These are phyloP conservation scores for Fonsecaea pedrosoi DNA, from an alignment of 2,329 filamentous ascomycete species.

Conservation along the genomic window DNA sequence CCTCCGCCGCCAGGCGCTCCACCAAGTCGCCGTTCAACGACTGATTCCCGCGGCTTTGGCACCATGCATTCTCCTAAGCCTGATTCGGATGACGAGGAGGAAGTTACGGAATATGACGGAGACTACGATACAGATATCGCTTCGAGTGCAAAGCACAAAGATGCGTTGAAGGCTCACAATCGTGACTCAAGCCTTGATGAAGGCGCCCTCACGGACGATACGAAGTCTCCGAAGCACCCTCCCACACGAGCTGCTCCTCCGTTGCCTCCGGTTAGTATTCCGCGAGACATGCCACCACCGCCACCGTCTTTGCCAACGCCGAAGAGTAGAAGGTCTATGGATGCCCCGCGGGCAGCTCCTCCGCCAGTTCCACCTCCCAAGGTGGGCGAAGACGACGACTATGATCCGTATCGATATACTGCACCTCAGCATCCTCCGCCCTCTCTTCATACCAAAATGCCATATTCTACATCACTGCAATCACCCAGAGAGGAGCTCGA, in stretches of 20 bases:
- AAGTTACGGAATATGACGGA: slow-evolving; percentile 92
- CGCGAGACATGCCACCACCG: slow-evolving; percentile 66
- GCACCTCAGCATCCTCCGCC: slow-evolving; percentile 45
- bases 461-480: slow-evolving; percentile 39
- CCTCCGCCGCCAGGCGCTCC: slow-evolving; percentile 61
- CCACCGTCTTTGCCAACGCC: slow-evolving; percentile 69
- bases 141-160: slow-evolving; percentile 90
- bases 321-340: slow-evolving; percentile 68
- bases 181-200: slow-evolving; percentile 78
- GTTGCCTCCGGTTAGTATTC: slow-evolving; percentile 62
- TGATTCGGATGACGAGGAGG: slow-evolving; percentile 72
- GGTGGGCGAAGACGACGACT: slow-evolving; percentile 55
- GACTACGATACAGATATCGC: slow-evolving; percentile 98
- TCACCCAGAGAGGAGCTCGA: slow-evolving; percentile 45
- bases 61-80: slow-evolving; percentile 50
- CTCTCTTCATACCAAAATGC: slow-evolving; percentile 41
- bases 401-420: slow-evolving; percentile 61
- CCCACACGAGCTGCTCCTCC: slow-evolving; percentile 56
- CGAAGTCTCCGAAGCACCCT: slow-evolving; percentile 54
- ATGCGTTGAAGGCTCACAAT: slow-evolving; percentile 82
- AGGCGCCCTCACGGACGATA: slow-evolving; percentile 62
- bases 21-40: slow-evolving; percentile 65
- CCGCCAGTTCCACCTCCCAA: slow-evolving; percentile 64
- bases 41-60: slow-evolving; percentile 55
- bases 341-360: slow-evolving; percentile 73